phyloP scores from a whole-genome alignment of 2,329 filamentous ascomycete species.

The Salinomyces thailandicus region DNA sequence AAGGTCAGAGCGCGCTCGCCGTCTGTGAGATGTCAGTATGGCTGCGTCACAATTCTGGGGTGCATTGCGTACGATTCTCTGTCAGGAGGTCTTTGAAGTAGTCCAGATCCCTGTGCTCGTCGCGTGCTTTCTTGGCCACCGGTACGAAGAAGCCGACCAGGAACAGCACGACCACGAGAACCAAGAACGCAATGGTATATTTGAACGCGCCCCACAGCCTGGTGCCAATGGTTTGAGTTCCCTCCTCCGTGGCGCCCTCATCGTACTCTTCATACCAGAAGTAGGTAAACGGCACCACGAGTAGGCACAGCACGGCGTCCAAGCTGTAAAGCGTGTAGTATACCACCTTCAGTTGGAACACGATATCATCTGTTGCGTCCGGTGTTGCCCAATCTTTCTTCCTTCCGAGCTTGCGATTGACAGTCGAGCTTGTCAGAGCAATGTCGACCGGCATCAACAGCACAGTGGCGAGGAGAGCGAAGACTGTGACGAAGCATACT shows the following conservation, averaged over 20 bases:
- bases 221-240: constrained; percentile 58
- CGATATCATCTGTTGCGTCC: constrained; percentile 64
- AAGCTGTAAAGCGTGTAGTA: constrained; percentile 91
- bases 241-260: constrained; percentile 73
- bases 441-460: constrained; percentile 91
- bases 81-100: constrained; percentile 79
- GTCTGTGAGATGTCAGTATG: constrained; percentile 36
- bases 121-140: constrained; percentile 54
- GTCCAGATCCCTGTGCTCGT: constrained; percentile 68
- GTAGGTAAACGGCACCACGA: constrained; percentile 90
- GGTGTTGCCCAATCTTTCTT: constrained; percentile 96
- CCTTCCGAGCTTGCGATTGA: constrained; percentile 59
- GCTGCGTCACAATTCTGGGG: neutral
- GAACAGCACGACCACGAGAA: constrained; percentile 72
- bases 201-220: constrained; percentile 77
- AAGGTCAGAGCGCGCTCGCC: constrained; percentile 90
- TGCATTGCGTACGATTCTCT: constrained; percentile 55
- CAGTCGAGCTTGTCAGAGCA: constrained; percentile 84
- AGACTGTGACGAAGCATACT: constrained; percentile 78
- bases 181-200: constrained; percentile 78
- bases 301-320: constrained; percentile 77
- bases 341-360: constrained; percentile 70
- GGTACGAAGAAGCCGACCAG: constrained; percentile 90
- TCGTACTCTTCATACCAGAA: constrained; percentile 98
- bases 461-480: constrained; percentile 79